phyloP scores from a whole-genome alignment of 1,139 yeast genomes.

The Sugiyamaella castrensis region DNA sequence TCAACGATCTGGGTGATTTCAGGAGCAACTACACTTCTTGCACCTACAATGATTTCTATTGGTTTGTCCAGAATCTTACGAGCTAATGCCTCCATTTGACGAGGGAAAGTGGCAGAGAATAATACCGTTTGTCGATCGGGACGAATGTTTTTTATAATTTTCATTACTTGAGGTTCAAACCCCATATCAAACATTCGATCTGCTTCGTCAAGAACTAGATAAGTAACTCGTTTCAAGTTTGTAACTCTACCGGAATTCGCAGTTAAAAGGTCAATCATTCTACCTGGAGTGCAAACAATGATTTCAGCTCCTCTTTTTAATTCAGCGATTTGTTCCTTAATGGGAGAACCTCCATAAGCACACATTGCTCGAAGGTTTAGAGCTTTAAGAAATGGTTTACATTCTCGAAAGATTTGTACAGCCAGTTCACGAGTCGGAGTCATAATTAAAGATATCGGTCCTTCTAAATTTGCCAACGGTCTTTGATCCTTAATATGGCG shows the following conservation, averaged over 20 bases:
- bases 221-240: slow-evolving; percentile 66
- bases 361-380: slow-evolving; percentile 59
- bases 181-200: slow-evolving; percentile 98
- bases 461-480: slow-evolving; percentile 52
- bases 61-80: slow-evolving; percentile 59
- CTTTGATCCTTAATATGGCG: slow-evolving; percentile 77
- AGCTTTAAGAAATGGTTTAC: slow-evolving; percentile 54
- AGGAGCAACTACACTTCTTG: slow-evolving; percentile 76
- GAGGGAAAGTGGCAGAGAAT: slow-evolving; percentile 92
- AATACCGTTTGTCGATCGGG: slow-evolving; percentile 91
- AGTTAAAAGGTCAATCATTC: slow-evolving; percentile 84
- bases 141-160: slow-evolving; percentile 71
- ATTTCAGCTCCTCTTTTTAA: slow-evolving; percentile 77
- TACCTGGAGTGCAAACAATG: slow-evolving; percentile 92
- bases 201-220: slow-evolving; percentile 90
- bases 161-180: slow-evolving; percentile 92
- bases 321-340: slow-evolving; percentile 77
- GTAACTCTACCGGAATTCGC: slow-evolving; percentile 81
- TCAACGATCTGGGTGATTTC: slow-evolving; percentile 74
- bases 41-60: slow-evolving; percentile 76
- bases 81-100: slow-evolving; percentile 72
- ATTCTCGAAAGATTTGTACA: slow-evolving; percentile 72
- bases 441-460: slow-evolving; percentile 77
- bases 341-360: slow-evolving; percentile 92
- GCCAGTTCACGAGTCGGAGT: slow-evolving; percentile 96